Conservation (phyloP, 495 filamentous ascomycete genomes). For the Podospora fimiseda region DNA sequence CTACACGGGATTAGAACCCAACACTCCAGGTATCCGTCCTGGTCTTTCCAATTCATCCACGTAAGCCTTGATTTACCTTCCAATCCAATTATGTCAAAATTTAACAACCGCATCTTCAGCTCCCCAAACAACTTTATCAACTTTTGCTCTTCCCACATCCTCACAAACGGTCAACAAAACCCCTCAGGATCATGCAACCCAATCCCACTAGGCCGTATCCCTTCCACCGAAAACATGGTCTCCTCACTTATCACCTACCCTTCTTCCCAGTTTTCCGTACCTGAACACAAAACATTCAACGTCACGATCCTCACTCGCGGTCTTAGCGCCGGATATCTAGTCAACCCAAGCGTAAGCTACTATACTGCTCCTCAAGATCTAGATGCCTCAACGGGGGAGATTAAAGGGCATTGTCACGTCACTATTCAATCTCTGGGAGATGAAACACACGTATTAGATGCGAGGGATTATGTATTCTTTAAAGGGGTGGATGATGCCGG, state of each 20-base stretch:
- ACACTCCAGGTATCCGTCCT: neutral
- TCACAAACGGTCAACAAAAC: slow-evolving; percentile 48
- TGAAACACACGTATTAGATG: slow-evolving; percentile 33
- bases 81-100: neutral
- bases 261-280: neutral
- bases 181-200: slow-evolving; percentile 48
- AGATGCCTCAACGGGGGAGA: slow-evolving; percentile 25
- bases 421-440: slow-evolving; percentile 48
- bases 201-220: slow-evolving; percentile 56
- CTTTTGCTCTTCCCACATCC: slow-evolving; percentile 41
- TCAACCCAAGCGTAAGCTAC: slow-evolving; percentile 47
- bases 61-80: neutral
- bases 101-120: slow-evolving; percentile 4
- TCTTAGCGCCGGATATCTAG: slow-evolving; percentile 51
- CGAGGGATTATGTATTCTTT: slow-evolving; percentile 23
- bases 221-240: slow-evolving; percentile 49
- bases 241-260: slow-evolving; percentile 51
- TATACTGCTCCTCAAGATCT: slow-evolving; percentile 53
- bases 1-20: slow-evolving; percentile 12
- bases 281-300: slow-evolving; percentile 42
- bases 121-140: slow-evolving; percentile 44
- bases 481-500: slow-evolving; percentile 23
- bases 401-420: slow-evolving; percentile 56
- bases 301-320: slow-evolving; percentile 49
- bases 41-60: slow-evolving; percentile 5